A percentile compares a stretch with the other conserved stretches of the same genome.
phyloP scores from a whole-genome alignment of 2,329 filamentous ascomycete species.

The Colletotrichum sp. region DNA sequence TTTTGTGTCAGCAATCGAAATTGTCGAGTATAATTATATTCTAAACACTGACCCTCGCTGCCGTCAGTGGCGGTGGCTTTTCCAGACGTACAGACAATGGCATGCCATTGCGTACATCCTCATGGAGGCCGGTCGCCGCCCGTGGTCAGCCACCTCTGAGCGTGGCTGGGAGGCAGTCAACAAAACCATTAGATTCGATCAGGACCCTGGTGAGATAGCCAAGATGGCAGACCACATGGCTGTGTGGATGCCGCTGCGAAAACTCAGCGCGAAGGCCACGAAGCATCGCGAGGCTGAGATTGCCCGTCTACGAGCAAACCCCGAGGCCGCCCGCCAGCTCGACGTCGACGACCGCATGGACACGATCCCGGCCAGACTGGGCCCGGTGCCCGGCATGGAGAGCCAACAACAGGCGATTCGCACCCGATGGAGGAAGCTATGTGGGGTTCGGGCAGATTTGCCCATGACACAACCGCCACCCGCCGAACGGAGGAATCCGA shows the following conservation, averaged over 20 bases:
- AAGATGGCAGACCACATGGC: slow-evolving; percentile 51
- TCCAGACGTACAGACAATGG: slow-evolving; percentile 57
- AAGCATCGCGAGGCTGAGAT: slow-evolving; percentile 58
- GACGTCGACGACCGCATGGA: slow-evolving; percentile 54
- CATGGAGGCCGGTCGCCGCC: slow-evolving; percentile 49
- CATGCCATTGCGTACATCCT: slow-evolving; percentile 55
- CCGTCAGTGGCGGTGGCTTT: slow-evolving; percentile 54
- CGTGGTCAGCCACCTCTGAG: slow-evolving; percentile 55
- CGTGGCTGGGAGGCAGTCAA: slow-evolving; percentile 54
- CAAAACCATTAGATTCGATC: slow-evolving; percentile 37
- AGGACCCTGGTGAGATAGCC: slow-evolving; percentile 46
- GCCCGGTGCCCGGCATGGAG: slow-evolving; percentile 52
- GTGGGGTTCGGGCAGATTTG: slow-evolving; percentile 37
- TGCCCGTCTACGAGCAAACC: slow-evolving; percentile 50
- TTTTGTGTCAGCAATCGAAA: slow-evolving; percentile 75
- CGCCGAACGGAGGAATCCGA: background rate
- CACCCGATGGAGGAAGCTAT: slow-evolving; percentile 56
- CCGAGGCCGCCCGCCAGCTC: slow-evolving; percentile 52
- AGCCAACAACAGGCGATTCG: slow-evolving; percentile 48
- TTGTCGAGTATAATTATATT: slow-evolving; percentile 72
- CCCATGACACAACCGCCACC: slow-evolving; percentile 22
- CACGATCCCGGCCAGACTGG: slow-evolving; percentile 50
- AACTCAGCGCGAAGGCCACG: slow-evolving; percentile 57
- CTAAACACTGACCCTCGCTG: slow-evolving; percentile 63
- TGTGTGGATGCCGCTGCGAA: slow-evolving; percentile 59